phyloP scores from a whole-genome alignment of 2,329 filamentous ascomycete species.

The Phialemoniopsis sp. region DNA sequence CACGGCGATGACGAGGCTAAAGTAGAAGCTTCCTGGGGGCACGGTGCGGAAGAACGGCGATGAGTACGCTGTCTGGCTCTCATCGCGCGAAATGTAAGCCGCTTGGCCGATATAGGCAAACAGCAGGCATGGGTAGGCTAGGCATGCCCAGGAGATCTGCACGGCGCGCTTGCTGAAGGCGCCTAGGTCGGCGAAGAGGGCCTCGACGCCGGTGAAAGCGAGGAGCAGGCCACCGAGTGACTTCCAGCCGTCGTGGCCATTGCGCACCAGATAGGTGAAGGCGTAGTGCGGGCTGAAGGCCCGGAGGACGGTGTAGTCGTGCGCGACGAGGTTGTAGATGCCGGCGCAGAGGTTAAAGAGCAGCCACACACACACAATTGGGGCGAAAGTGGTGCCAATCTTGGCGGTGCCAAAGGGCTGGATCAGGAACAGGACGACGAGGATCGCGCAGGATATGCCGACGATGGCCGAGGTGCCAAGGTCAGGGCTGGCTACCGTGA shows the following conservation, averaged over 20 bases:
- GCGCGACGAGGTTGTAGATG: constrained; percentile 54
- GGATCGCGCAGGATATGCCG: constrained; percentile 60
- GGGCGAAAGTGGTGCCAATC: constrained; percentile 58
- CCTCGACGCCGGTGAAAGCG: constrained; percentile 75
- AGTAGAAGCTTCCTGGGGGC: constrained; percentile 64
- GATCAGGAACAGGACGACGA: constrained; percentile 58
- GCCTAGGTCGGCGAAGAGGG: constrained; percentile 73
- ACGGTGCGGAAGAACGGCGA: constrained; percentile 74
- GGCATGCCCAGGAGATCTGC: constrained; percentile 68
- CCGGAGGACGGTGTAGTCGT: constrained; percentile 49
- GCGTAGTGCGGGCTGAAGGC: constrained; percentile 58
- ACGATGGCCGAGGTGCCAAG: constrained; percentile 55
- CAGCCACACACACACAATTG: constrained; percentile 65
- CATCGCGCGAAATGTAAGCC: constrained; percentile 60
- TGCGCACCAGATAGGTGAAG: constrained; percentile 55
- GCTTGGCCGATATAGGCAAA: constrained; percentile 70
- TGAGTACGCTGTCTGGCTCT: constrained; percentile 51
- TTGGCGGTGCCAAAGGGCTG: constrained; percentile 63
- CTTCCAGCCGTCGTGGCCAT: constrained; percentile 57
- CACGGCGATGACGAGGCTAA: constrained; percentile 61
- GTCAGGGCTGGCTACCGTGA: constrained; percentile 51
- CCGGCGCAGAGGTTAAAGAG: constrained; percentile 59
- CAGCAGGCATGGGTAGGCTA: constrained; percentile 62
- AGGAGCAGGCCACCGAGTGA: constrained; percentile 68
- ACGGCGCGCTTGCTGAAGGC: constrained; percentile 69